Evolutionary conservation across 768 basidiomycete species (phyloP).

Genomic region (Exsudoporus frostii): DNA sequence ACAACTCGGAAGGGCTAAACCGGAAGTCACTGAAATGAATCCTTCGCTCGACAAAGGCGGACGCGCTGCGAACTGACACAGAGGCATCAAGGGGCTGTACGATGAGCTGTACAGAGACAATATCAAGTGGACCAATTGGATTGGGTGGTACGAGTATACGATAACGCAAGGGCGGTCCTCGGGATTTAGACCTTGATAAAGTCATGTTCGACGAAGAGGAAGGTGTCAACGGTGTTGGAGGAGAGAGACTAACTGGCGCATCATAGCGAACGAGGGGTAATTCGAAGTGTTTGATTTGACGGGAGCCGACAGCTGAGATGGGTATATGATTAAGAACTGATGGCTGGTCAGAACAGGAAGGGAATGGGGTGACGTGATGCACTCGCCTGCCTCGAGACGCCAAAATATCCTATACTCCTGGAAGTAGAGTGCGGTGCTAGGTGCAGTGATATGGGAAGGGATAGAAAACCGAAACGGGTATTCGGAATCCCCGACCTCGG

Average conservation of each 20-base stretch:
- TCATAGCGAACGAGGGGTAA: slow-evolving; percentile 72
- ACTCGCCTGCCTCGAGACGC: slow-evolving; percentile 79
- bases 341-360: slow-evolving; percentile 18
- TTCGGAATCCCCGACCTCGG: slow-evolving; percentile 61
- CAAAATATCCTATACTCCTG: slow-evolving; percentile 79
- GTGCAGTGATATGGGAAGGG: slow-evolving; percentile 59
- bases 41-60: slow-evolving; percentile 66
- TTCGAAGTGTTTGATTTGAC: slow-evolving; percentile 68
- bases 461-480: slow-evolving; percentile 69
- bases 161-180: slow-evolving; percentile 59
- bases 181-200: slow-evolving; percentile 50
- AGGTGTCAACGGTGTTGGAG: slow-evolving; percentile 35
- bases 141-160: slow-evolving; percentile 49
- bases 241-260: slow-evolving; percentile 42
- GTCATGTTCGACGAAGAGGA: slow-evolving; percentile 37
- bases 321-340: slow-evolving; percentile 68
- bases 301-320: slow-evolving; percentile 61
- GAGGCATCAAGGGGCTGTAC: slow-evolving; percentile 58
- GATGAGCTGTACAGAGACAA: slow-evolving; percentile 62
- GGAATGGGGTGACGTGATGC: not conserved
- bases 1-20: slow-evolving; percentile 20
- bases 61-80: slow-evolving; percentile 59
- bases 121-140: slow-evolving; percentile 70
- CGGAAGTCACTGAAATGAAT: slow-evolving; percentile 53
- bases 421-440: slow-evolving; percentile 62